Conservation (phyloP, 2,329 filamentous ascomycete species). For the Pseudohalonectria lignicola region DNA sequence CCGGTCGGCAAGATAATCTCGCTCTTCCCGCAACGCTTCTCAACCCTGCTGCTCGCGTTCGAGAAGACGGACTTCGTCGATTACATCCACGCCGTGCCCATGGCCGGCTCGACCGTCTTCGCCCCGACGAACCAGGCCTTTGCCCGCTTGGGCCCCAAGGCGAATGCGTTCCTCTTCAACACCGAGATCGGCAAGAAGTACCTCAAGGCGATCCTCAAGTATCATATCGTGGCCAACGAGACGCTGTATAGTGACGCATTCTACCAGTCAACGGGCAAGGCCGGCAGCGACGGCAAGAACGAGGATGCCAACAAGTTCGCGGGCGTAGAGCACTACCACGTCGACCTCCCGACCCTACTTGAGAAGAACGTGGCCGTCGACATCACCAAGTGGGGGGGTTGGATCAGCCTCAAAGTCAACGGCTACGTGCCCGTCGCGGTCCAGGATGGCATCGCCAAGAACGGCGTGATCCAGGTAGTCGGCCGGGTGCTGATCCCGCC, state of each 20-base stretch:
- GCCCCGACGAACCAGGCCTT: constrained; percentile 78
- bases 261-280: constrained; percentile 32
- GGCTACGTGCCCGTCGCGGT: constrained; percentile 55
- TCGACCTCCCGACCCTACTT: constrained; percentile 65
- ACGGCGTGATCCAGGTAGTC: constrained; percentile 77
- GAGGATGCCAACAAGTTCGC: constrained; percentile 13
- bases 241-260: constrained; percentile 79
- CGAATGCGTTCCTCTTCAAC: constrained; percentile 79
- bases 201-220: constrained; percentile 66
- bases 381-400: constrained; percentile 54
- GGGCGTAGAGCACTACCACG: constrained; percentile 43
- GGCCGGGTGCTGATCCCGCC: constrained; percentile 67
- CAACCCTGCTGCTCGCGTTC: constrained; percentile 65
- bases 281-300: constrained; percentile 15
- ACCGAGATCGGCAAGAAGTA: constrained; percentile 63
- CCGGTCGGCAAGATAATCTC: constrained; percentile 38
- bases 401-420: constrained; percentile 65
- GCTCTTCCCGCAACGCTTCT: constrained; percentile 66
- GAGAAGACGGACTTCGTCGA: constrained; percentile 61
- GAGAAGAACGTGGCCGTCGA: constrained; percentile 60
- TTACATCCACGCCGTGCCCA: constrained; percentile 40
- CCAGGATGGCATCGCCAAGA: constrained; percentile 60
- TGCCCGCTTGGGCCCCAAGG: constrained; percentile 54
- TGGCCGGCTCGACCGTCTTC: constrained; percentile 64
- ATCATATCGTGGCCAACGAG: constrained; percentile 63